phyloP scores from a whole-genome alignment of 805 yeast species.

The Cyberlindnera sargentensis region DNA sequence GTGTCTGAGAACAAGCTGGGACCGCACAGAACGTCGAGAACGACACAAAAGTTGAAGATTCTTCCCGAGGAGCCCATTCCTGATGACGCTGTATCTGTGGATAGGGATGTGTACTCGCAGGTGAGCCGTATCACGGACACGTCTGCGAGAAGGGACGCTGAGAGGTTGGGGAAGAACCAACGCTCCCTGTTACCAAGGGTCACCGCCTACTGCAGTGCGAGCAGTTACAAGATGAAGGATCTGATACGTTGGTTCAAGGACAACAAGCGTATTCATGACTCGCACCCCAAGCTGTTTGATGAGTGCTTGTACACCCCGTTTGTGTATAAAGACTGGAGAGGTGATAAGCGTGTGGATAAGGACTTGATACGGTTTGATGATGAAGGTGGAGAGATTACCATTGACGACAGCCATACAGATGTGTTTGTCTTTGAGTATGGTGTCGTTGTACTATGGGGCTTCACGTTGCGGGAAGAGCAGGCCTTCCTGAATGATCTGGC shows the following conservation, averaged over 20 bases:
- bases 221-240: conserved; percentile 85
- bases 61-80: conserved; percentile 53
- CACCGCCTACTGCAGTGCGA: conserved; percentile 94
- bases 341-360: conserved; percentile 35
- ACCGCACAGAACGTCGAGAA: conserved; percentile 68
- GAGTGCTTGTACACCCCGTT: conserved; percentile 94
- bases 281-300: conserved; percentile 83
- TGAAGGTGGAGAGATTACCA: conserved; percentile 92
- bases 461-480: conserved; percentile 72
- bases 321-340: conserved; percentile 71
- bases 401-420: conserved; percentile 71
- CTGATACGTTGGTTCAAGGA: conserved; percentile 80
- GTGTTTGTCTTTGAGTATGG: conserved; percentile 92
- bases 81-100: conserved; percentile 11
- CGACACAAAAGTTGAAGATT: conserved; percentile 64
- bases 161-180: conserved; percentile 70
- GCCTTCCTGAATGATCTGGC: conserved; percentile 79
- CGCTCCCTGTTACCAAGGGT: conserved; percentile 85
- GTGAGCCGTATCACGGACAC: conserved; percentile 77
- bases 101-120: conserved; percentile 69
- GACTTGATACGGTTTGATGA: conserved; percentile 71
- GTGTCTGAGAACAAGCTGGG: conserved; percentile 39
- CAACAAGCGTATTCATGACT: conserved; percentile 61
- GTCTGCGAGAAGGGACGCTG: conserved; percentile 91
- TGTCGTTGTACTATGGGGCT: conserved; percentile 97